These are phyloP conservation scores for Trichoderma erinaceum DNA, from an alignment of 495 filamentous ascomycete species.

Conservation along the genomic window DNA sequence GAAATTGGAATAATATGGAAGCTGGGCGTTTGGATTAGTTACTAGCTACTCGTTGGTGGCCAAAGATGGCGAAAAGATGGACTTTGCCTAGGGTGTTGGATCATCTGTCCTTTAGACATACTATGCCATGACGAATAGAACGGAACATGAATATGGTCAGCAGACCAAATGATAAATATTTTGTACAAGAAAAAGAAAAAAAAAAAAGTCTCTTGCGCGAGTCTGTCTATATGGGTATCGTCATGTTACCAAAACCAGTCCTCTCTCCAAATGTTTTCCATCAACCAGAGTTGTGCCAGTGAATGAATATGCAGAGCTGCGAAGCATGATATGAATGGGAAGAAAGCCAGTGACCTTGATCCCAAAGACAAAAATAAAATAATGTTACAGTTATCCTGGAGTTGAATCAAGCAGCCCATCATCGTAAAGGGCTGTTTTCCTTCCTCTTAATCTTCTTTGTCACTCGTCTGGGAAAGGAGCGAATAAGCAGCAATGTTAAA, in stretches of 20 bases:
- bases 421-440: too few relatives aligned
- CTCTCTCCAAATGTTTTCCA: background rate
- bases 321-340: too few relatives aligned
- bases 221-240: constrained; percentile 6
- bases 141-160: background rate
- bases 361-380: too few relatives aligned
- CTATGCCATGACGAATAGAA: constrained; percentile 10
- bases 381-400: too few relatives aligned
- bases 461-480: too few relatives aligned
- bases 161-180: background rate
- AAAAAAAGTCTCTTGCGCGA: background rate
- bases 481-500: background rate
- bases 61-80: background rate
- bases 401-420: too few relatives aligned
- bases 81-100: background rate
- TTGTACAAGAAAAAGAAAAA: background rate
- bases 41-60: background rate
- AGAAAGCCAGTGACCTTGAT: too few relatives aligned
- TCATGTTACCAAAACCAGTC: too few relatives aligned
- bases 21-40: background rate
- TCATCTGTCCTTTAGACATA: background rate
- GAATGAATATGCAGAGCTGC: background rate
- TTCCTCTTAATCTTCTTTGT: too few relatives aligned
- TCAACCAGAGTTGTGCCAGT: background rate
- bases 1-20: background rate